Evolutionary conservation across 176 grass and related monocot species (phyloP).

Genomic region (Oryza australiensis): DNA sequence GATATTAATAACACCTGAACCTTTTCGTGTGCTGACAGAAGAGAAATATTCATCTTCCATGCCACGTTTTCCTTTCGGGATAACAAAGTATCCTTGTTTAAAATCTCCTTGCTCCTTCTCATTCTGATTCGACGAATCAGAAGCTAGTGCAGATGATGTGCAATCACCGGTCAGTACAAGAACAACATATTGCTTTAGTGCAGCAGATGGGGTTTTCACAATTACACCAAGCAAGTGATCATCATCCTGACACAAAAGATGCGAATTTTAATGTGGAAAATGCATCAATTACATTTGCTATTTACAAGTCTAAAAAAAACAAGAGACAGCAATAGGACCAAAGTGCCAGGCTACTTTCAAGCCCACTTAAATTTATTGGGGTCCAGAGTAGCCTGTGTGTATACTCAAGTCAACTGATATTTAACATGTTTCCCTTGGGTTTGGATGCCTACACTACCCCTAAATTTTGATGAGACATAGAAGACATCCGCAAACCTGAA

Average conservation of each 20-base stretch:
- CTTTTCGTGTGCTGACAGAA: slow-evolving; percentile 63
- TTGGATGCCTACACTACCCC: not conserved
- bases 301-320: slow-evolving; percentile 15
- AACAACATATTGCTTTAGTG: slow-evolving; percentile 72
- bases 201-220: slow-evolving; percentile 64
- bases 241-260: slow-evolving; percentile 67
- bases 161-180: slow-evolving; percentile 70
- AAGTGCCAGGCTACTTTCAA: not conserved
- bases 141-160: slow-evolving; percentile 48
- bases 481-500: not conserved
- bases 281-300: slow-evolving; percentile 16
- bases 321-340: not conserved
- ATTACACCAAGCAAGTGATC: slow-evolving; percentile 88
- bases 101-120: slow-evolving; percentile 59
- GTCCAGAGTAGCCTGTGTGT: slow-evolving; percentile 17
- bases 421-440: not conserved
- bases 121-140: slow-evolving; percentile 38
- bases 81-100: slow-evolving; percentile 74
- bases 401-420: slow-evolving; percentile 5
- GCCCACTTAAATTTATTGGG: not conserved
- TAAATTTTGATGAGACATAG: not conserved
- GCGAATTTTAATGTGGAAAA: slow-evolving; percentile 29
- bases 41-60: slow-evolving; percentile 88
- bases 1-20: slow-evolving; percentile 74
- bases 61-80: slow-evolving; percentile 88